phyloP scores from a whole-genome alignment of 2,329 filamentous ascomycete species.

The Fusarium devonianum region DNA sequence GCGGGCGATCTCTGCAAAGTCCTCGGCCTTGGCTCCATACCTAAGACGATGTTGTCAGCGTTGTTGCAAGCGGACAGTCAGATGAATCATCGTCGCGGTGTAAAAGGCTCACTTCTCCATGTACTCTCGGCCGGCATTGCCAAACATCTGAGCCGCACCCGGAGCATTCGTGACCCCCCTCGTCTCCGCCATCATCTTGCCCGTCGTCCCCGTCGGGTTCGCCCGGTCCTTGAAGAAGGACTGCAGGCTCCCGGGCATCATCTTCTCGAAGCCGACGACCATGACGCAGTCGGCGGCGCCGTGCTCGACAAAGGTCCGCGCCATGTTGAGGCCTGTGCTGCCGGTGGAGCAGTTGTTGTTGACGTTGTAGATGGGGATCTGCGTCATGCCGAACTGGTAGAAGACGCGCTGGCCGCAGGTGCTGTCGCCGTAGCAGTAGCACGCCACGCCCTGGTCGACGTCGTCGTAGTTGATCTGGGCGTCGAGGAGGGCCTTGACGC shows the following conservation, averaged over 20 bases:
- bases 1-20: conserved; percentile 94
- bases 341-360: conserved; percentile 99
- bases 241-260: conserved; percentile 90
- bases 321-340: conserved; percentile 89
- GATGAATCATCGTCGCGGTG: background rate
- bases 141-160: conserved; percentile 91
- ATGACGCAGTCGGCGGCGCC: conserved; percentile 88
- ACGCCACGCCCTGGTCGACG: conserved; percentile 93
- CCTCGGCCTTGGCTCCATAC: conserved; percentile 80
- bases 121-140: conserved; percentile 91
- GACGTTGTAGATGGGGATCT: conserved; percentile 96
- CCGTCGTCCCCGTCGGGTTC: conserved; percentile 77
- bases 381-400: conserved; percentile 98
- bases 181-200: conserved; percentile 82
- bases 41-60: conserved; percentile 50
- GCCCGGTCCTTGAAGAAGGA: conserved; percentile 84
- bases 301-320: conserved; percentile 76
- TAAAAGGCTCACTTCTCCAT: conserved; percentile 77
- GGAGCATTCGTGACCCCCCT: conserved; percentile 83
- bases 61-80: too few species aligned
- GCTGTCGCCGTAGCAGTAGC: conserved; percentile 96
- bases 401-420: conserved; percentile 96
- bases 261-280: conserved; percentile 97
- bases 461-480: conserved; percentile 96
- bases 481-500: conserved; percentile 83